Conservation (phyloP, 768 basidiomycete species). For the Rhodotorula taiwanensis region DNA sequence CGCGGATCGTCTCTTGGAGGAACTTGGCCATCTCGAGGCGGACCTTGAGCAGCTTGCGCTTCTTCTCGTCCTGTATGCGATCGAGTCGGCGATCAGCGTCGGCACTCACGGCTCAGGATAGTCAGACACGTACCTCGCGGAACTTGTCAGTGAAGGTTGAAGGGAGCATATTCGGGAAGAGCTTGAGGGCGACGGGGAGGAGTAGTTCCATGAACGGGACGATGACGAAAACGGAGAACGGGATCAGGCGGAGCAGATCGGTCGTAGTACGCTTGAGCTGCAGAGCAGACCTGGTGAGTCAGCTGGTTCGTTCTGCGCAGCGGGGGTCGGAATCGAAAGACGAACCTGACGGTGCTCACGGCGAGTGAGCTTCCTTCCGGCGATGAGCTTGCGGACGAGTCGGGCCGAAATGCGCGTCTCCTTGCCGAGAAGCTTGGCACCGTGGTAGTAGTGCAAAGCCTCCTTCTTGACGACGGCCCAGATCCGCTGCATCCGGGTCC, state of each 20-base stretch:
- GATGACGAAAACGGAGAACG: constrained; percentile 87
- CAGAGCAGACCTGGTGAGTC: not conserved
- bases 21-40: constrained; percentile 99
- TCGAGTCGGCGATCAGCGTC: not conserved
- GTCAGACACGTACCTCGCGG: constrained; percentile 59
- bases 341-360: constrained; percentile 84
- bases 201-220: constrained; percentile 98
- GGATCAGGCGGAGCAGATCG: constrained; percentile 84
- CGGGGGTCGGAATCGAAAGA: not conserved
- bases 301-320: not conserved
- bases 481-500: constrained; percentile 49
- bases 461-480: constrained; percentile 97
- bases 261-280: constrained; percentile 88
- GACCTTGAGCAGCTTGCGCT: constrained; percentile 87
- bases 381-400: constrained; percentile 84
- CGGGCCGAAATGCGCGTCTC: constrained; percentile 85
- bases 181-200: constrained; percentile 86
- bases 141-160: constrained; percentile 98
- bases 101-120: no score
- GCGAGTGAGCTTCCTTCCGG: constrained; percentile 82
- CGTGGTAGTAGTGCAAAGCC: constrained; percentile 93
- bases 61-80: constrained; percentile 75
- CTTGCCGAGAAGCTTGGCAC: constrained; percentile 83
- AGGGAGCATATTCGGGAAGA: constrained; percentile 98
- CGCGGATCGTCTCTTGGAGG: constrained; percentile 91